These are phyloP conservation scores for Cyclotella distinguenda DNA, from an alignment of 108 stramenopile genomes.

Conservation along the genomic window DNA sequence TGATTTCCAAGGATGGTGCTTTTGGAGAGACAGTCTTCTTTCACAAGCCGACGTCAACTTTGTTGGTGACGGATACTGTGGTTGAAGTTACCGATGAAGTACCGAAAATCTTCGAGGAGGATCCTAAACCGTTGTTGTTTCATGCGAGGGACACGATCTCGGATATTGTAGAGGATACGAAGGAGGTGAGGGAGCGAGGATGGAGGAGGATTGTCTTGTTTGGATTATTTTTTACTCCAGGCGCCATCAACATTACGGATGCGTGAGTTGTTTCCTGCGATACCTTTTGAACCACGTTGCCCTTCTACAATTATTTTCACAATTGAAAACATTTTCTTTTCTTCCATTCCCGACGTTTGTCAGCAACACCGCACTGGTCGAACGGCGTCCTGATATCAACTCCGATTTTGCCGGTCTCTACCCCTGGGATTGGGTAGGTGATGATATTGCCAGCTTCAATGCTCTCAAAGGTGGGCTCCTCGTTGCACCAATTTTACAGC, in stretches of 20 bases:
- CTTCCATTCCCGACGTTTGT: not conserved
- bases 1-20: slow-evolving; percentile 87
- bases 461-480: slow-evolving; percentile 83
- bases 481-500: slow-evolving; percentile 93
- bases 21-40: slow-evolving; percentile 94
- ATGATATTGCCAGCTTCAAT: slow-evolving; percentile 77
- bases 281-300: too few species aligned
- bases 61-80: slow-evolving; percentile 89
- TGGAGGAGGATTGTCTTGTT: slow-evolving; percentile 90
- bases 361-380: slow-evolving; percentile 60
- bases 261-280: slow-evolving; percentile 18
- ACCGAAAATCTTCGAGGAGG: slow-evolving; percentile 75
- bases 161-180: slow-evolving; percentile 78
- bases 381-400: slow-evolving; percentile 82
- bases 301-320: too few species aligned
- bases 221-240: slow-evolving; percentile 88
- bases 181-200: slow-evolving; percentile 75
- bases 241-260: slow-evolving; percentile 77
- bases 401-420: slow-evolving; percentile 82
- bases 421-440: slow-evolving; percentile 87
- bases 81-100: slow-evolving; percentile 86
- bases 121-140: slow-evolving; percentile 86
- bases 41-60: slow-evolving; percentile 79
- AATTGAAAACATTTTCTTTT: too few species aligned
- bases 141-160: slow-evolving; percentile 88